Percentiles rank a stretch among this genome's conserved stretches.
Conservation (phyloP, 441 rosid species). For the Biscutella auriculata region DNA sequence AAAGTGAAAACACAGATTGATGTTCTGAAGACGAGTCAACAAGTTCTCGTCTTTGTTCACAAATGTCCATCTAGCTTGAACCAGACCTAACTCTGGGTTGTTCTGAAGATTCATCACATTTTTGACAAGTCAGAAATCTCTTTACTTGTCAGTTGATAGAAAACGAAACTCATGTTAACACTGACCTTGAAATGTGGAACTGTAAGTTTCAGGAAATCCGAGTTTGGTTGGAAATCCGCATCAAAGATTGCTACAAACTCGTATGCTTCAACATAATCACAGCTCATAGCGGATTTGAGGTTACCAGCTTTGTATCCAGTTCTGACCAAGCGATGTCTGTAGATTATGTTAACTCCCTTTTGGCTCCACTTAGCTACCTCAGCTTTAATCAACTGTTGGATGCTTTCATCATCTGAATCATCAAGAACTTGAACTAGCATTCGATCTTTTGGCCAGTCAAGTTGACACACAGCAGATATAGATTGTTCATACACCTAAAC, state of each 20-base stretch:
- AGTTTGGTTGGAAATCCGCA: conserved; percentile 80
- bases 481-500: conserved; percentile 85
- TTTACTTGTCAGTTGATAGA: background rate
- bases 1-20: conserved; percentile 81
- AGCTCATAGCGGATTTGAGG: conserved; percentile 88
- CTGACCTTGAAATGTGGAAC: conserved; percentile 90
- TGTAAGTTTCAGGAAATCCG: conserved; percentile 62
- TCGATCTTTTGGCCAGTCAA: conserved; percentile 84
- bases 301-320: conserved; percentile 95
- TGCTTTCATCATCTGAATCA: conserved; percentile 73
- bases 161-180: background rate
- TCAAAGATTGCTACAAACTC: conserved; percentile 90
- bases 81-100: conserved; percentile 74
- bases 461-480: conserved; percentile 77
- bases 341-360: conserved; percentile 65
- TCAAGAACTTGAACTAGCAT: conserved; percentile 78
- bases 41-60: conserved; percentile 89
- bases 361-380: conserved; percentile 75
- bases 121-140: background rate
- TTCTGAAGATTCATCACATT: conserved; percentile 30
- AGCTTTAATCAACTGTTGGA: conserved; percentile 50
- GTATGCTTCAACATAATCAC: conserved; percentile 60
- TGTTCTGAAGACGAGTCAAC: conserved; percentile 83
- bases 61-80: conserved; percentile 87
- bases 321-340: conserved; percentile 66